phyloP scores from a whole-genome alignment of 345 rosid genomes.

The Linum trigynum region DNA sequence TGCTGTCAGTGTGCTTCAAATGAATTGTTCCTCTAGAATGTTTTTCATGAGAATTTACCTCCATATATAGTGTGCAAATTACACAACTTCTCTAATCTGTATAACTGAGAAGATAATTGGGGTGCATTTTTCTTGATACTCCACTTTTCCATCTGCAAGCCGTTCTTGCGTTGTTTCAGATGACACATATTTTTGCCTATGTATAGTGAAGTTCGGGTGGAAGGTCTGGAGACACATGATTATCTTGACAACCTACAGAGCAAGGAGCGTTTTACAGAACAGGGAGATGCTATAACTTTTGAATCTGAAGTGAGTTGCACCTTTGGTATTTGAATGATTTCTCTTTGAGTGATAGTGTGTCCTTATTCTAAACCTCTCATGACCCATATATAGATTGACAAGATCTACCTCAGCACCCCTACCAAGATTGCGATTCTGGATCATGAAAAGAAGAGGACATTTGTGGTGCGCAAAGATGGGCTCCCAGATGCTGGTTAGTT shows the following conservation, averaged over 20 bases:
- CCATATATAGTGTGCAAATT: too few relatives aligned
- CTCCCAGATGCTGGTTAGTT: conserved; percentile 90
- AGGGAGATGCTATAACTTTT: conserved; percentile 91
- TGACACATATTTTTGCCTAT: conserved; percentile 13
- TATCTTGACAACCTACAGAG: conserved; percentile 84
- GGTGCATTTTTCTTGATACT: background rate
- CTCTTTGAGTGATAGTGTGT: background rate
- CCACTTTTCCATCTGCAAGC: background rate
- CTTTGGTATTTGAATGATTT: background rate
- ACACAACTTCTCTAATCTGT: too few relatives aligned
- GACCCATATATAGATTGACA: background rate
- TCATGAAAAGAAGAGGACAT: conserved; percentile 93
- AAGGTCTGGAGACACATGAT: conserved; percentile 88
- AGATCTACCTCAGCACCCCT: background rate
- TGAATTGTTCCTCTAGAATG: too few relatives aligned
- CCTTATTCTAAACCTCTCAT: background rate
- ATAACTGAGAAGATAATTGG: background rate
- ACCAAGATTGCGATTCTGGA: conserved; percentile 89
- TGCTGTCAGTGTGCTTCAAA: background rate
- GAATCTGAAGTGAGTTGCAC: conserved; percentile 65
- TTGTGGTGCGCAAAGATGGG: conserved; percentile 87
- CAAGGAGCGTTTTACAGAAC: conserved; percentile 80
- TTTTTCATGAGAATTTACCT: too few relatives aligned
- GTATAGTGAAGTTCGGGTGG: conserved; percentile 89
- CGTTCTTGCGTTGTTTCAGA: background rate